phyloP scores from a whole-genome alignment of 176 grass and related monocot genomes.

The Thalia dealbata region DNA sequence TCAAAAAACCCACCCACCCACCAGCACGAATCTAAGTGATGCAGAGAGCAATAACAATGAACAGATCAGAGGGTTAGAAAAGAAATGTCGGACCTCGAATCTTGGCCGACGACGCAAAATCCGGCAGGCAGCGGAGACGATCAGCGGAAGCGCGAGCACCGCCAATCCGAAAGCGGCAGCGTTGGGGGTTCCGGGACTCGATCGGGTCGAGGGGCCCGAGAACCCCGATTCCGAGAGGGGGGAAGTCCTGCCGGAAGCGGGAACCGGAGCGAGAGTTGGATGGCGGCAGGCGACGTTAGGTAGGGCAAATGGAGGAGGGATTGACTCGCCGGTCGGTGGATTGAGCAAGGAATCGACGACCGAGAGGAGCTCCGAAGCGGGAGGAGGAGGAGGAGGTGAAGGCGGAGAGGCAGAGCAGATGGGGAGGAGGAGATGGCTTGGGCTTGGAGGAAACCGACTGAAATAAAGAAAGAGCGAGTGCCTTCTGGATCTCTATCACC shows the following conservation, averaged over 20 bases:
- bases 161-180: not conserved
- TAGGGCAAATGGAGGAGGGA: too few relatives aligned
- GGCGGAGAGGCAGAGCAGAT: not conserved
- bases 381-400: not conserved
- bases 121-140: not conserved
- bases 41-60: not conserved
- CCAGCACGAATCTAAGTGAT: not conserved
- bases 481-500: constrained; percentile 12
- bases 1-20: not conserved
- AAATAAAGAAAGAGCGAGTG: constrained; percentile 1
- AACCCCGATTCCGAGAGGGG: not conserved
- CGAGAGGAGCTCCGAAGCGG: too few relatives aligned
- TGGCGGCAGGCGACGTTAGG: not conserved
- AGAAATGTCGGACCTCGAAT: not conserved
- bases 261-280: not conserved
- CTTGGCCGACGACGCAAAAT: not conserved
- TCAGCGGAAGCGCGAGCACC: not conserved
- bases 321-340: too few relatives aligned
- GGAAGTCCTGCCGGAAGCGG: not conserved
- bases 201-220: not conserved
- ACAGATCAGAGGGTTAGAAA: not conserved
- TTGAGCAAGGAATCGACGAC: too few relatives aligned
- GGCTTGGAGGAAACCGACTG: constrained; percentile 8
- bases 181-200: not conserved
- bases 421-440: not conserved